Evolutionary conservation across 495 filamentous ascomycete genomes (phyloP).

Genomic region (Durotheca rogersii): DNA sequence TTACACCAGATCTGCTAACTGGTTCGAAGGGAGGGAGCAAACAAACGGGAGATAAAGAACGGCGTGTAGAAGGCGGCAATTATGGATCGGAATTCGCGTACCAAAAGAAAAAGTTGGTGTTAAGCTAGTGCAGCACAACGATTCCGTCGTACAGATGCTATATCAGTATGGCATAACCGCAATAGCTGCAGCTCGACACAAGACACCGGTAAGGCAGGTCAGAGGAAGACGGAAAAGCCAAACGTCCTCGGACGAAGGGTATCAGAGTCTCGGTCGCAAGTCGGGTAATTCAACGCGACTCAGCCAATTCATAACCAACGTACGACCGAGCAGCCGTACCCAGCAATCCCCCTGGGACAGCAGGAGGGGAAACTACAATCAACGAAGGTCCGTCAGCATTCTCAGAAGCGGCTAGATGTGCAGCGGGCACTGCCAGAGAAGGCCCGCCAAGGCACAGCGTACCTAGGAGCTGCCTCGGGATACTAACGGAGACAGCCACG

Average conservation of each 20-base stretch:
- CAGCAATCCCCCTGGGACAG: background rate
- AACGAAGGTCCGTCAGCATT: constrained; percentile 2
- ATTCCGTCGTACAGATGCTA: background rate
- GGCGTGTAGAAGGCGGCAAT: background rate
- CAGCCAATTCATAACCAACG: background rate
- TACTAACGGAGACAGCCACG: constrained; percentile 1
- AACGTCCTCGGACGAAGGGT: too few relatives aligned
- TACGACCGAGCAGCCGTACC: constrained; percentile 6
- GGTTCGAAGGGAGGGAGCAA: background rate
- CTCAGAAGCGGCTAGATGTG: background rate
- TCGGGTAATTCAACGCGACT: constrained; percentile 1
- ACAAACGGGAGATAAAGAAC: too few relatives aligned
- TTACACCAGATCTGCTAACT: background rate
- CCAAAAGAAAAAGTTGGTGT: background rate
- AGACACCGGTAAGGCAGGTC: background rate
- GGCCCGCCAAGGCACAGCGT: background rate
- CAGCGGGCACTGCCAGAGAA: background rate
- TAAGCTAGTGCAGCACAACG: background rate
- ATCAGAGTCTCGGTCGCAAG: too few relatives aligned
- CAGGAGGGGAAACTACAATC: background rate
- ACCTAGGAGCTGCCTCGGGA: background rate
- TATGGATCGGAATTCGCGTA: background rate
- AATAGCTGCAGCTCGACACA: background rate
- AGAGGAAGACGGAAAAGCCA: background rate
- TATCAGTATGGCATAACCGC: background rate